Evolutionary conservation across 805 yeast species (phyloP), one percentile per base, ranked within the genome.

Genomic region (Candida suzukii): DNA sequence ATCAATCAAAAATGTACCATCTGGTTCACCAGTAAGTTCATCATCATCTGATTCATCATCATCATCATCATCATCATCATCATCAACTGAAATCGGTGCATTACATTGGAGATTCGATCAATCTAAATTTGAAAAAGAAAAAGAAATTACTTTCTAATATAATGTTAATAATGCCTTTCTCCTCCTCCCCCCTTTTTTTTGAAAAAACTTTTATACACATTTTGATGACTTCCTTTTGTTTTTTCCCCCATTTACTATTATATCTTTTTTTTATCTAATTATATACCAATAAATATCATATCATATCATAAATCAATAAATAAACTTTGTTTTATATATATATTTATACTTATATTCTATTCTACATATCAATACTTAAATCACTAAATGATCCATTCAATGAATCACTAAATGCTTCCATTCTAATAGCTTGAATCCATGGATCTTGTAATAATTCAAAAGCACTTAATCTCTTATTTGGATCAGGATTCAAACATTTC

Each of bases 381-480:
- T 52, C 56, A 12, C 42, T 34, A 9, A 46, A 39, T 13, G 54
- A 47, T 25, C 53, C 52, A 18, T 47, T 47, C 36, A 43, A 49
- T 32, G 62, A 54, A 22, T 68, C 69, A 36, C 74, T 83, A 56
- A 83, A 83, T 0, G 90, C 90, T 41, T 77, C 73, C 46, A 76
- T 75, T 49, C 90, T 63, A 42, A 83, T 83, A 29, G 78, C 76
- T 35, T 75, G 73, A 41, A 88, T 82, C 97, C 97, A 90, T 4
- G 96, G 96, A 57, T 90, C 96, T 47, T 75, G 75, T 49, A 91
- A 64, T 39, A 93, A 68, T 51, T 88, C 97, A 39, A 79, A 82
- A 0, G 99, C 97, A 24, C 85, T 71, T 2, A 87, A 80, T 48
- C 99, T 75, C 58, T 76, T 76, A 35, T 69, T 70, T 1, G 98